Percentiles rank a stretch among this genome's conserved stretches.
Conservation (phyloP, 1,139 yeast genomes). For the Taphrina deformans region DNA sequence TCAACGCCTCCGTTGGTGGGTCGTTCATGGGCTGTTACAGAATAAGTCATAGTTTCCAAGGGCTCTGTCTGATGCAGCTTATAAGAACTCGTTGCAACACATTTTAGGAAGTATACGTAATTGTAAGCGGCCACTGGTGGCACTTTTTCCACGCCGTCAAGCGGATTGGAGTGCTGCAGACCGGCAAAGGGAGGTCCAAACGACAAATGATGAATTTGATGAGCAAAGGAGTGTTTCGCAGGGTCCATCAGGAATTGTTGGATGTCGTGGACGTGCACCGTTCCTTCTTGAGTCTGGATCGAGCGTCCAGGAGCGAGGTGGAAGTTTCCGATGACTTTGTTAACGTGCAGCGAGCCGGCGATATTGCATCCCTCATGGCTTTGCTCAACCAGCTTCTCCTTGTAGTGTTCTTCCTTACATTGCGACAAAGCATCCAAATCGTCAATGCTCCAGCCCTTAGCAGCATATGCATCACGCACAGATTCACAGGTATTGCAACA, state of each 20-base stretch:
- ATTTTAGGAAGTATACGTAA: conserved; percentile 77
- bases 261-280: conserved; percentile 64
- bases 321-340: conserved; percentile 83
- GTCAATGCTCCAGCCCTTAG: conserved; percentile 78
- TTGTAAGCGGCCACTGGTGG: conserved; percentile 56
- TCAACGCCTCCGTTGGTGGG: conserved; percentile 85
- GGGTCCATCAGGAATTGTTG: conserved; percentile 62
- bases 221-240: conserved; percentile 63
- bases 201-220: conserved; percentile 72
- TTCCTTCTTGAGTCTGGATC: conserved; percentile 49
- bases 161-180: conserved; percentile 58
- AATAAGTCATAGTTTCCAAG: conserved; percentile 86
- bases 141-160: conserved; percentile 56
- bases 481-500: conserved; percentile 89
- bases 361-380: conserved; percentile 84
- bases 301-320: conserved; percentile 95
- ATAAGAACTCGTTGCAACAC: conserved; percentile 86
- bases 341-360: conserved; percentile 73
- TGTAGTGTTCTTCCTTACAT: conserved; percentile 88
- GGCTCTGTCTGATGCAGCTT: conserved; percentile 52
- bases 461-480: conserved; percentile 76
- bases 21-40: conserved; percentile 86
- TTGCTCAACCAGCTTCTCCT: conserved; percentile 57
- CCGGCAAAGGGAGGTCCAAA: conserved; percentile 67
- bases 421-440: conserved; percentile 86